Conservation (phyloP, 2,329 filamentous ascomycete genomes). For the Grosmannia penicillata region DNA sequence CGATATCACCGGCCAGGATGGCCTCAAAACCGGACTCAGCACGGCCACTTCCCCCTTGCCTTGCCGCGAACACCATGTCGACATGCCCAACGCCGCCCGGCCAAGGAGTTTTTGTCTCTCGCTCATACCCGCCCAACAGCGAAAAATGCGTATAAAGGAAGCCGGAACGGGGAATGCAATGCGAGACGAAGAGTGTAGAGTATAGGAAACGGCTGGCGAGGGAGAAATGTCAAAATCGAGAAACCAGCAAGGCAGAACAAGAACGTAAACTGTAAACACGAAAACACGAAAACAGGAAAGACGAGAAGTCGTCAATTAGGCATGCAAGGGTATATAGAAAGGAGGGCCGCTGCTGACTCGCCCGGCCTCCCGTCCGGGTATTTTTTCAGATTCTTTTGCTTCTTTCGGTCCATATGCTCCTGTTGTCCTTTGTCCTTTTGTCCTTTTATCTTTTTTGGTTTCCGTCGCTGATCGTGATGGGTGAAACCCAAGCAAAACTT, state of each 20-base stretch:
- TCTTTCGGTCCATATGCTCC: not conserved
- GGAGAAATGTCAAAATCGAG: no score
- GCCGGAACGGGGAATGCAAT: no score
- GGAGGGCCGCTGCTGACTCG: not conserved
- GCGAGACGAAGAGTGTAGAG: no score
- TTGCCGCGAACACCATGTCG: not conserved
- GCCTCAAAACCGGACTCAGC: not conserved
- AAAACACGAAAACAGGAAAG: not conserved
- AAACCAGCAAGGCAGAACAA: not conserved
- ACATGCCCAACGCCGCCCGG: conserved; percentile 5
- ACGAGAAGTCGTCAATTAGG: no score
- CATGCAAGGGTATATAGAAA: conserved; percentile 1
- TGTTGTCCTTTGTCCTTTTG: not conserved
- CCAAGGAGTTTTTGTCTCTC: not conserved
- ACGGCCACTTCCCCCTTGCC: not conserved
- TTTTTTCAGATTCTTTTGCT: not conserved
- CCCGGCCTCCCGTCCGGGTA: not conserved
- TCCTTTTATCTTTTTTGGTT: not conserved
- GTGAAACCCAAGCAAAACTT: not conserved
- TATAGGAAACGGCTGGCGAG: not conserved
- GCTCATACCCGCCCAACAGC: not conserved
- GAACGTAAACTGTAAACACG: not conserved
- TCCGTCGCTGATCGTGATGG: not conserved
- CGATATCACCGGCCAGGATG: no score
- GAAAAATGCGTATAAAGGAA: not conserved